Percentiles rank a stretch among this genome's conserved stretches.
phyloP scores from a whole-genome alignment of 1,284 basidiomycete species.

The Mycena citricolor region DNA sequence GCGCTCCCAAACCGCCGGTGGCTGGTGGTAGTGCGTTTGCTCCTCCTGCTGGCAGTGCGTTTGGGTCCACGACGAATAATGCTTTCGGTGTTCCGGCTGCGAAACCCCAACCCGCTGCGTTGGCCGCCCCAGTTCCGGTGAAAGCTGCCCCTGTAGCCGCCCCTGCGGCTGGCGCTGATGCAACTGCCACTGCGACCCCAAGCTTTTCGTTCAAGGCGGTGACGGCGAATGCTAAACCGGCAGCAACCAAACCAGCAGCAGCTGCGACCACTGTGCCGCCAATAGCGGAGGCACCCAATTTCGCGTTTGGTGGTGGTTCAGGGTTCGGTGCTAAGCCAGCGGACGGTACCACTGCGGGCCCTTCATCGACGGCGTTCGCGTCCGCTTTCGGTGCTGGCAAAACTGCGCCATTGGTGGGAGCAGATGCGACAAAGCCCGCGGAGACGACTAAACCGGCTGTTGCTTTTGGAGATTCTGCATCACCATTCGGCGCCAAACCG shows the following conservation, averaged over 20 bases:
- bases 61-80: neutral
- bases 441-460: constrained; percentile 5
- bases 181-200: neutral
- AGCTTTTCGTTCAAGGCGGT: constrained; percentile 12
- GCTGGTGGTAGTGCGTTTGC: too few relatives aligned
- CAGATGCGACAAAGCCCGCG: neutral
- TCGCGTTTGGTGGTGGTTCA: too few relatives aligned
- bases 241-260: too few relatives aligned
- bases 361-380: too few relatives aligned
- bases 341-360: too few relatives aligned
- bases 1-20: too few relatives aligned
- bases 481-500: neutral
- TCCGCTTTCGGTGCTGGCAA: too few relatives aligned
- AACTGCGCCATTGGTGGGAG: too few relatives aligned
- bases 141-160: constrained; percentile 9
- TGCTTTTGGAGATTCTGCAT: constrained; percentile 2
- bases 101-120: neutral
- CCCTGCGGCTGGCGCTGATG: constrained; percentile 4
- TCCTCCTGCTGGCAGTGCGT: constrained; percentile 5
- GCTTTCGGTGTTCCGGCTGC: constrained; percentile 1
- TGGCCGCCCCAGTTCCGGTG: constrained; percentile 12
- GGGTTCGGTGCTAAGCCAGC: too few relatives aligned
- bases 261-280: too few relatives aligned
- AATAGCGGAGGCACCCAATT: too few relatives aligned
- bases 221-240: too few relatives aligned